Evolutionary conservation across 2,329 filamentous ascomycete species (phyloP).

Genomic region (Botrytis aclada): DNA sequence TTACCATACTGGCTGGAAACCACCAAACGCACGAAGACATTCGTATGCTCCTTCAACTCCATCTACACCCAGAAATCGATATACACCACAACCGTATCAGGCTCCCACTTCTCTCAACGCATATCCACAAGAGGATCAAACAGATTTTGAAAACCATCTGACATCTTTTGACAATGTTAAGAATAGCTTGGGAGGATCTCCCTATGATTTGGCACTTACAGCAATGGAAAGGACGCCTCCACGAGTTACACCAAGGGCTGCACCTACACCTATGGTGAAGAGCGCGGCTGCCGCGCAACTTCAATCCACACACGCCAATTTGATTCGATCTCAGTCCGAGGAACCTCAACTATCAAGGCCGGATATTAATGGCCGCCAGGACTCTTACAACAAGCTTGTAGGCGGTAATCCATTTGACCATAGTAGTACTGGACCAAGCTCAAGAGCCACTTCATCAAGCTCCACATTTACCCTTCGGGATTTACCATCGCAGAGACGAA

Average conservation of each 20-base stretch:
- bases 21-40: constrained; percentile 9
- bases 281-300: constrained; percentile 28
- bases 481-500: constrained; percentile 19
- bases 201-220: constrained; percentile 29
- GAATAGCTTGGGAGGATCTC: constrained; percentile 28
- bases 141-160: constrained; percentile 31
- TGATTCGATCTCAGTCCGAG: constrained; percentile 5
- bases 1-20: constrained; percentile 12
- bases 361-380: constrained; percentile 3
- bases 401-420: constrained; percentile 7
- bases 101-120: background rate
- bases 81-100: constrained; percentile 8
- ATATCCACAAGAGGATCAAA: constrained; percentile 18
- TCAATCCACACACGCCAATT: constrained; percentile 11
- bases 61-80: background rate
- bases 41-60: constrained; percentile 4
- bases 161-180: constrained; percentile 28
- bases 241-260: background rate
- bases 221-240: constrained; percentile 3
- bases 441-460: constrained; percentile 12
- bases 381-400: constrained; percentile 8
- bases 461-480: constrained; percentile 19
- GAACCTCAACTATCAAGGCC: constrained; percentile 1
- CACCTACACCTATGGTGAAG: constrained; percentile 20
- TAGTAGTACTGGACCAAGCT: background rate